Evolutionary conservation across 805 yeast species (phyloP), one percentile per base, ranked within the genome.

Genomic region (Metschnikowia matae): DNA sequence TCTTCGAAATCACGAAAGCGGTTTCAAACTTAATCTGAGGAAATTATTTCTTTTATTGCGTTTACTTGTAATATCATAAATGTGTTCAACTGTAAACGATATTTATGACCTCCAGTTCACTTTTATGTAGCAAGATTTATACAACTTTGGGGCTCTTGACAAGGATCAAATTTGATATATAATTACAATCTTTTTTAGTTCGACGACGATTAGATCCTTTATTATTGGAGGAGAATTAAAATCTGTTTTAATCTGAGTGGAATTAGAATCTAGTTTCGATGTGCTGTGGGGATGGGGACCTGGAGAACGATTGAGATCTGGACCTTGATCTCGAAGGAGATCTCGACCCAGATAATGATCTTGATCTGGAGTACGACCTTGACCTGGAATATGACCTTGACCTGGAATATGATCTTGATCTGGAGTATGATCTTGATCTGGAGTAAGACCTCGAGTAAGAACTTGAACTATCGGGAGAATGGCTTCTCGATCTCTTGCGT

Each of bases 401-500:
- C 55, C 61, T 36, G 18, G 57, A 52, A 36, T 54, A 41, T 1
- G 55, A 48, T n/a, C 44, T 35, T 26, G 29, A 26, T 55, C 61
- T 36, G 13, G 56, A 51, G 34, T 4, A 38, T 0, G 53, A 48
- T 13, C 37, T 29, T 26, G 34, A 35, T 15, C 43, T 26, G 6
- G 70, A 65, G 32, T 60, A 51, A 2, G 68, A 60, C 43, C 61
- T 48, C 6, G 61, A 57, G 40, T 54, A 11, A 15, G 59, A 47
- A 53, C 57, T 20, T 54, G 54, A 44, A 6, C 45, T 17, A 6
- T 47, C 21, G 20, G 51, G 34, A 21, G 44, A 17, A 21, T 43
- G 10, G 38, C 52, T 36, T 41, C 62, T 42, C 37, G 54, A 26
- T 34, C 62, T 50, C 54, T 48, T 44, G 54, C 60, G 35, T 52